A percentile compares a stretch with the other conserved stretches of the same genome.
These are phyloP conservation scores for Pseudoturritis turrita DNA, from an alignment of 345 rosid genomes.

Conservation along the genomic window DNA sequence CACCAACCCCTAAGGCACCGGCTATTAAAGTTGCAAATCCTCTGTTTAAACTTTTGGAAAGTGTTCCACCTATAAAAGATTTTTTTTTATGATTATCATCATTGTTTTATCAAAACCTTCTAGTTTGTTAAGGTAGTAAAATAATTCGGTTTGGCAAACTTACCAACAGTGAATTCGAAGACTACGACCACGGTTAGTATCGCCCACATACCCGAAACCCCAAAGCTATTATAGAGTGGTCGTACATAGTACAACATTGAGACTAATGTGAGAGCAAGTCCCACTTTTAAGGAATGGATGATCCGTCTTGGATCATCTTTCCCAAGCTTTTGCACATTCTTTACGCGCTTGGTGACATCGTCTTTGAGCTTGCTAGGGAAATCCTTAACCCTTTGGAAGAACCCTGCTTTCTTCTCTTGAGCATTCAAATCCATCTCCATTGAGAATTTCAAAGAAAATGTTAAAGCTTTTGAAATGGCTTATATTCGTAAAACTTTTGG, in stretches of 20 bases:
- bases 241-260: conserved; percentile 60
- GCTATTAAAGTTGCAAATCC: conserved; percentile 65
- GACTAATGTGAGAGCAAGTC: conserved; percentile 68
- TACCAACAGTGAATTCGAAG: conserved; percentile 79
- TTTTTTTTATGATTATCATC: too few species aligned
- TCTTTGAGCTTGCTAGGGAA: conserved; percentile 30
- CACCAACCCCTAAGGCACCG: conserved; percentile 59
- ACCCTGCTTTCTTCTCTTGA: conserved; percentile 29
- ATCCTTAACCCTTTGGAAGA: conserved; percentile 28
- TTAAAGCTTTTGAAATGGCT: background rate
- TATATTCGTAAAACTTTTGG: conserved; percentile 3
- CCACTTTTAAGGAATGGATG: conserved; percentile 72
- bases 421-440: conserved; percentile 39
- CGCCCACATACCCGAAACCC: conserved; percentile 84
- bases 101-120: too few species aligned
- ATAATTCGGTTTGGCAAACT: background rate
- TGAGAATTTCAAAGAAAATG: background rate
- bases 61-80: conserved; percentile 55
- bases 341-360: conserved; percentile 18
- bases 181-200: conserved; percentile 75
- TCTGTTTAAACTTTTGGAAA: conserved; percentile 62
- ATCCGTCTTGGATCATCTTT: conserved; percentile 73
- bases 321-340: conserved; percentile 40
- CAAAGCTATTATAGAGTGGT: conserved; percentile 66
- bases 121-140: background rate